phyloP scores from a whole-genome alignment of 768 basidiomycete genomes.

The Boletellus ananiceps region DNA sequence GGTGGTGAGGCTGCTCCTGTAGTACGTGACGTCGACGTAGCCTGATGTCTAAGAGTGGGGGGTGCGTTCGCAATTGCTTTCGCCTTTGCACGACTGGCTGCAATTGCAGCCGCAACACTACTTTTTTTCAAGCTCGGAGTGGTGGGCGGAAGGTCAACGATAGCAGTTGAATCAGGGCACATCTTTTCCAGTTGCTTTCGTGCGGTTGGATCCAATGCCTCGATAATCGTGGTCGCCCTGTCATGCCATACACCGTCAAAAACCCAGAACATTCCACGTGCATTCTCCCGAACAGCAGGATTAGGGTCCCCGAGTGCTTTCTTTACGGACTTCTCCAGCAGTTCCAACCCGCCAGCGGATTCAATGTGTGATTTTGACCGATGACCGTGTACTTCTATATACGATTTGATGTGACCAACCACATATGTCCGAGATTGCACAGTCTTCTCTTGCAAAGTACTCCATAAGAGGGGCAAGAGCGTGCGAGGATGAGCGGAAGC shows the following conservation, averaged over 20 bases:
- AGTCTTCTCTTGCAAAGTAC: slow-evolving; percentile 73
- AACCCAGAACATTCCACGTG: slow-evolving; percentile 74
- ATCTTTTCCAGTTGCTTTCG: slow-evolving; percentile 84
- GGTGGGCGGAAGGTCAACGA: slow-evolving; percentile 41
- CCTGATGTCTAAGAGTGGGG: slow-evolving; percentile 75
- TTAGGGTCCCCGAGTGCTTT: slow-evolving; percentile 76
- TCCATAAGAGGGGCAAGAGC: slow-evolving; percentile 64
- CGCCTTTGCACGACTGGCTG: slow-evolving; percentile 85
- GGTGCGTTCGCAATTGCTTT: slow-evolving; percentile 80
- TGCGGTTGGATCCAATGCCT: slow-evolving; percentile 59
- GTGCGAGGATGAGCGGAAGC: slow-evolving; percentile 68
- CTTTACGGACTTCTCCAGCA: slow-evolving; percentile 68
- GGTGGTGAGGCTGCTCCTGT: slow-evolving; percentile 41
- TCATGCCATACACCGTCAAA: slow-evolving; percentile 75
- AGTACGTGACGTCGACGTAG: slow-evolving; percentile 65
- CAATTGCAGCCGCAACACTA: slow-evolving; percentile 81
- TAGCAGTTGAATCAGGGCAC: slow-evolving; percentile 56
- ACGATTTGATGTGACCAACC: slow-evolving; percentile 67
- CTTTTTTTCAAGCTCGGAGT: slow-evolving; percentile 68
- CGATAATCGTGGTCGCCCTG: slow-evolving; percentile 57
- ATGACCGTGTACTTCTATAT: slow-evolving; percentile 67
- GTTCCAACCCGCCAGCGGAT: slow-evolving; percentile 58
- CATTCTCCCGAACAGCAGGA: slow-evolving; percentile 69
- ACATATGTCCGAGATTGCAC: slow-evolving; percentile 66
- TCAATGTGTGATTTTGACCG: slow-evolving; percentile 67